phyloP scores from a whole-genome alignment of 805 yeast species.

The Metschnikowia corniflorae region DNA sequence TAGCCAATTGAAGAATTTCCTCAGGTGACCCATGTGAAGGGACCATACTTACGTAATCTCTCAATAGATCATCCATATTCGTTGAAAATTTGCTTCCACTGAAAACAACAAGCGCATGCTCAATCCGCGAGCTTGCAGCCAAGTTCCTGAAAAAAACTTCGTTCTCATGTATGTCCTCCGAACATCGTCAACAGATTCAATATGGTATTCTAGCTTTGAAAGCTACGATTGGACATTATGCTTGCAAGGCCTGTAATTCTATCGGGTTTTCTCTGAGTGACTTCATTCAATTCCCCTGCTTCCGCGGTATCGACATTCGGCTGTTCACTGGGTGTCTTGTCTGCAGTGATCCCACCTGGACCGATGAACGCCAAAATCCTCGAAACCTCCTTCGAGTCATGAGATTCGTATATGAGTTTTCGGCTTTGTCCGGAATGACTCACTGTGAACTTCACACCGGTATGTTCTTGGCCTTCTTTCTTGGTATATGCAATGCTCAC shows the following conservation, averaged over 20 bases:
- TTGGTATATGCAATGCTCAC: slow-evolving; percentile 36
- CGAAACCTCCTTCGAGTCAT: slow-evolving; percentile 68
- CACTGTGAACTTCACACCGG: slow-evolving; percentile 50
- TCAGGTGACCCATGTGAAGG: too few relatives aligned
- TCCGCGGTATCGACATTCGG: slow-evolving; percentile 16
- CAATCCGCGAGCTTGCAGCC: too few relatives aligned
- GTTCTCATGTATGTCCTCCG: too few relatives aligned
- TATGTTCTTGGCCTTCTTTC: slow-evolving; percentile 26
- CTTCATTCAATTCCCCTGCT: slow-evolving; percentile 6
- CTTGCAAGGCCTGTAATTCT: slow-evolving; percentile 36
- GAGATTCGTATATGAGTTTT: slow-evolving; percentile 54
- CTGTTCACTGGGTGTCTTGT: slow-evolving; percentile 23
- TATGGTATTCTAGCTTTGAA: slow-evolving; percentile 15
- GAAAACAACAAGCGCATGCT: too few relatives aligned
- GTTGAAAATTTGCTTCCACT: too few relatives aligned
- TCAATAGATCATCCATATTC: too few relatives aligned
- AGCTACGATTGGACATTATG: slow-evolving; percentile 37
- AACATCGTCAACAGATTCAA: too few relatives aligned
- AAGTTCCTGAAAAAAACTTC: too few relatives aligned
- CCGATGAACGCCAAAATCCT: slow-evolving; percentile 72
- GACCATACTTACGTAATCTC: too few relatives aligned
- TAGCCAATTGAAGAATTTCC: too few relatives aligned
- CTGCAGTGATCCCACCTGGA: slow-evolving; percentile 51
- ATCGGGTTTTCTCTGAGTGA: slow-evolving; percentile 9
- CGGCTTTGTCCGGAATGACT: slow-evolving; percentile 64